Conservation (phyloP, 1,139 yeast species). For the Candida labiduridarum region DNA sequence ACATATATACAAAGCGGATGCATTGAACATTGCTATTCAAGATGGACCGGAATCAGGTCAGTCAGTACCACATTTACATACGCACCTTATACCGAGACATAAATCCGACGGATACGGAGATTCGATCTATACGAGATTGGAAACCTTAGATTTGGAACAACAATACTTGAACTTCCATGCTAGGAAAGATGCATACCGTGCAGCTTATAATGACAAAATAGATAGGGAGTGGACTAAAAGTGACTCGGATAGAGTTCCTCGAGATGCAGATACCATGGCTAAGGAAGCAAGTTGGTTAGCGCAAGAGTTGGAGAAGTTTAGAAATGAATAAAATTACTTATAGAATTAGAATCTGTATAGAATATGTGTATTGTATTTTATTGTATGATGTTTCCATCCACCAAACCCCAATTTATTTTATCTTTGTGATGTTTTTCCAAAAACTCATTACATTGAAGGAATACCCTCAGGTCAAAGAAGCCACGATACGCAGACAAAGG, state of each 20-base stretch:
- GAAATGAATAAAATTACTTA: not conserved
- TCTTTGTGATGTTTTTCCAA: slow-evolving; percentile 48
- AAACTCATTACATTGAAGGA: slow-evolving; percentile 76
- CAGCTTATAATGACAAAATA: slow-evolving; percentile 4
- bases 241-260: slow-evolving; percentile 50
- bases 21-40: slow-evolving; percentile 86
- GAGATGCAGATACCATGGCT: slow-evolving; percentile 64
- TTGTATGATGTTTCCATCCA: slow-evolving; percentile 28
- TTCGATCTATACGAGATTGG: slow-evolving; percentile 60
- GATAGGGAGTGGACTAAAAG: slow-evolving; percentile 26
- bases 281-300: slow-evolving; percentile 60
- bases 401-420: slow-evolving; percentile 66
- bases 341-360: not conserved
- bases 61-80: slow-evolving; percentile 88
- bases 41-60: slow-evolving; percentile 98
- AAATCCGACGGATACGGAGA: slow-evolving; percentile 63
- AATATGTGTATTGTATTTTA: not conserved
- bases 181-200: slow-evolving; percentile 26
- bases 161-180: slow-evolving; percentile 32
- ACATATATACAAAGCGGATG: slow-evolving; percentile 69
- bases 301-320: slow-evolving; percentile 39
- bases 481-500: slow-evolving; percentile 90
- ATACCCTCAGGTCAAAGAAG: slow-evolving; percentile 74
- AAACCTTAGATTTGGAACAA: slow-evolving; percentile 40
- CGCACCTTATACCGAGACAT: slow-evolving; percentile 87